A percentile compares a stretch with the other conserved stretches of the same genome.
Evolutionary conservation across 192 early-diverging fungal genomes (phyloP).

Genomic region (Haplosporangium gracile): DNA sequence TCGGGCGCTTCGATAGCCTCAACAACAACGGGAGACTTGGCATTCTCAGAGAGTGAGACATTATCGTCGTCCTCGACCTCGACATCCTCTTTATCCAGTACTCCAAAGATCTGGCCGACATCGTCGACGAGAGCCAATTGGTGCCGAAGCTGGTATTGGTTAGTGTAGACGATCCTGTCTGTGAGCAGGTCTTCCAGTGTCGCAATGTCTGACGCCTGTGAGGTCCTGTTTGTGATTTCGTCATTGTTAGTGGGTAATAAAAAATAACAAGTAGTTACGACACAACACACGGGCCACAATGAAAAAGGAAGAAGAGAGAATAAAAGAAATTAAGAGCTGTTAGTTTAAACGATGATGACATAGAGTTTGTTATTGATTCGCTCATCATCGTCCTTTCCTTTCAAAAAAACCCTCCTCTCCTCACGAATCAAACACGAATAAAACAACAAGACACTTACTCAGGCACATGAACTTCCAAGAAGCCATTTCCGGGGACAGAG

Average conservation of each 20-base stretch:
- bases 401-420: not conserved
- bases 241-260: not conserved
- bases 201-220: constrained; percentile 12
- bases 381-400: not conserved
- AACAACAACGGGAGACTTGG: constrained; percentile 47
- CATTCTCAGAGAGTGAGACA: constrained; percentile 37
- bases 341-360: not conserved
- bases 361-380: not conserved
- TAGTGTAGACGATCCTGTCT: constrained; percentile 51
- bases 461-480: constrained; percentile 32
- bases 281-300: not conserved
- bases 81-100: constrained; percentile 35
- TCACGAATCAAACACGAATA: not conserved
- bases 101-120: constrained; percentile 45
- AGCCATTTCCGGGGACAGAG: constrained; percentile 44
- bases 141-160: constrained; percentile 41
- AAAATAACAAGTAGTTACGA: not conserved
- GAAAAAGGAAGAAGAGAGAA: not conserved
- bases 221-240: constrained; percentile 6
- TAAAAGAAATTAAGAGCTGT: not conserved
- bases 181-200: constrained; percentile 35
- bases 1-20: constrained; percentile 27
- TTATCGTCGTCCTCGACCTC: constrained; percentile 43
- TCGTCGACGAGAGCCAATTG: constrained; percentile 47
- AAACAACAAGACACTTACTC: constrained; percentile 26